These are phyloP conservation scores for Calophaca sinica DNA, from an alignment of 306 rosid genomes.

Conservation along the genomic window DNA sequence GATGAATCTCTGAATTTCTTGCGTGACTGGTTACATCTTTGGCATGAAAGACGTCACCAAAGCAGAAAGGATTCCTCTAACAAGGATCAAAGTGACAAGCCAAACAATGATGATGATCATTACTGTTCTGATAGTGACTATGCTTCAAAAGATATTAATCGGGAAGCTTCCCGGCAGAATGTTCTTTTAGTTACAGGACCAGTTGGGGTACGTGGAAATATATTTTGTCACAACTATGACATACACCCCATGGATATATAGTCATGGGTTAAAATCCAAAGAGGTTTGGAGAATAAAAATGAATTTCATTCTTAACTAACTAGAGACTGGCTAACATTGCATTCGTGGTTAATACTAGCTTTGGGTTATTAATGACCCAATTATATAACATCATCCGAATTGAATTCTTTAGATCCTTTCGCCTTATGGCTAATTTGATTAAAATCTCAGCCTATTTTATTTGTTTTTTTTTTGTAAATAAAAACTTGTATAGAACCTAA, in stretches of 20 bases:
- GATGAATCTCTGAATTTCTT: slow-evolving; percentile 70
- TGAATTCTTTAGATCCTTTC: slow-evolving; percentile 1
- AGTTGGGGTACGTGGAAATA: slow-evolving; percentile 67
- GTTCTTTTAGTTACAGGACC: slow-evolving; percentile 90
- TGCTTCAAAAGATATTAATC: slow-evolving; percentile 54
- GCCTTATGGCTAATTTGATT: slow-evolving; percentile 33
- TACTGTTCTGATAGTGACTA: slow-evolving; percentile 55
- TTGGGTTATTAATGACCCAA: slow-evolving; percentile 29
- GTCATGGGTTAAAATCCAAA: slow-evolving; percentile 17
- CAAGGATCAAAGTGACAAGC: slow-evolving; percentile 47
- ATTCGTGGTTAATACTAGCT: background rate
- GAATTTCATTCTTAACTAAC: slow-evolving; percentile 24
- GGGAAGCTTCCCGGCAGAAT: slow-evolving; percentile 59
- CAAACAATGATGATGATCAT: slow-evolving; percentile 43
- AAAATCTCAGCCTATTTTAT: slow-evolving; percentile 14
- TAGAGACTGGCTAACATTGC: slow-evolving; percentile 13
- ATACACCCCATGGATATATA: background rate
- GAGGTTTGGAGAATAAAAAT: slow-evolving; percentile 3
- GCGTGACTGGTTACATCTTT: slow-evolving; percentile 77
- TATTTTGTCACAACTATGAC: slow-evolving; percentile 23
- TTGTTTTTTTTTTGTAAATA: background rate
- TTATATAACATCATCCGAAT: slow-evolving; percentile 20
- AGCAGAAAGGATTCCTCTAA: slow-evolving; percentile 51
- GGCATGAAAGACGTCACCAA: slow-evolving; percentile 64
- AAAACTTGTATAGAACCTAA: background rate